Conservation (phyloP, 176 grass and related monocot genomes). For the Avena eriantha region DNA sequence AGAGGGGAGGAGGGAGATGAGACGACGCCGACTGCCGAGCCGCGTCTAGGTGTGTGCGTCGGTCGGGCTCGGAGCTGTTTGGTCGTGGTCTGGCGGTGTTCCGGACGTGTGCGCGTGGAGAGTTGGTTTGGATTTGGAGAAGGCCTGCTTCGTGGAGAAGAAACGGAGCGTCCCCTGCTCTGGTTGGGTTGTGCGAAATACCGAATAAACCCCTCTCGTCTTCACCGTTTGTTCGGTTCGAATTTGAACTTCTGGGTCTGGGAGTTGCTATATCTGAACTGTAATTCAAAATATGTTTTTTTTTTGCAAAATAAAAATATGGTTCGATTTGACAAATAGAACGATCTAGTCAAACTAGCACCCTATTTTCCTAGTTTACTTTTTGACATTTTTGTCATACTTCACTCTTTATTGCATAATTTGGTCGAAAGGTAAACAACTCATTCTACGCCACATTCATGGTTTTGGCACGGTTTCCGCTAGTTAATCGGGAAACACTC, state of each 20-base stretch:
- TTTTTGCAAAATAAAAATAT: too few species aligned
- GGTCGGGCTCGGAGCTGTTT: conserved; percentile 30
- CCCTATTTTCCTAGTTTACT: too few species aligned
- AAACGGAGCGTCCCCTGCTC: conserved; percentile 7
- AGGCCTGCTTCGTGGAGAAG: conserved; percentile 24
- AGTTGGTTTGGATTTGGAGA: conserved; percentile 43
- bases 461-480: too few species aligned
- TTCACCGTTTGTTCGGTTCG: neutral
- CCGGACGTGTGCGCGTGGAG: conserved; percentile 12
- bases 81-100: neutral
- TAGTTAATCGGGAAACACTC: too few species aligned
- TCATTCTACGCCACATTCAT: too few species aligned
- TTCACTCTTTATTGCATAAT: too few species aligned
- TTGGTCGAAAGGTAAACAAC: too few species aligned
- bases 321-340: neutral
- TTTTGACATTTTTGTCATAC: too few species aligned
- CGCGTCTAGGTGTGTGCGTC: conserved; percentile 37
- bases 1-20: neutral
- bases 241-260: conserved; percentile 5
- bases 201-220: neutral
- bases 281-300: neutral
- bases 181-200: neutral
- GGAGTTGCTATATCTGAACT: neutral
- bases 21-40: conserved; percentile 52
- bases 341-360: too few species aligned